A percentile compares a stretch with the other conserved stretches of the same genome.
These are phyloP conservation scores for Dipteronia dyeriana DNA, from an alignment of 345 rosid genomes.

Conservation along the genomic window DNA sequence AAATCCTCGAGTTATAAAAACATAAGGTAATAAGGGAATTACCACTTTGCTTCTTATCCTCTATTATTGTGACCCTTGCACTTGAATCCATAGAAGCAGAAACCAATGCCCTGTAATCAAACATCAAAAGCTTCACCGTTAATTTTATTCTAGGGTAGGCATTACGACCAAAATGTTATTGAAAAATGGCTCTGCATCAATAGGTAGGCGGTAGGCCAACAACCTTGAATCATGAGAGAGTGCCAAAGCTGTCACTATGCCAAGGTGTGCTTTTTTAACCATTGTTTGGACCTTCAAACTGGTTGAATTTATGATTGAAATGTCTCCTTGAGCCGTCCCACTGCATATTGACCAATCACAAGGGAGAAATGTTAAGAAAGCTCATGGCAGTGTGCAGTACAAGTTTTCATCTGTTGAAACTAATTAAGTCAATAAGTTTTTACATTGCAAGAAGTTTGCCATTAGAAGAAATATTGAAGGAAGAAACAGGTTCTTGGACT, in stretches of 20 bases:
- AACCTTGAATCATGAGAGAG: conserved; percentile 95
- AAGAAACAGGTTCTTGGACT: conserved; percentile 51
- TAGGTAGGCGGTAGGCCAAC: not conserved
- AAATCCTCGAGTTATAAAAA: not conserved
- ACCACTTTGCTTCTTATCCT: conserved; percentile 47
- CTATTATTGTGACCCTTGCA: conserved; percentile 69
- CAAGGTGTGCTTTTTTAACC: conserved; percentile 79
- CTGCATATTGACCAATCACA: conserved; percentile 44
- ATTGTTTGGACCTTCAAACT: conserved; percentile 43
- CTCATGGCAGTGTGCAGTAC: not conserved
- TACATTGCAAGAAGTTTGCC: conserved; percentile 86
- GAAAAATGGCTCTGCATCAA: not conserved
- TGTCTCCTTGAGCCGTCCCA: conserved; percentile 73
- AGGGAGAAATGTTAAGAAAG: not conserved
- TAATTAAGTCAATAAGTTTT: conserved; percentile 10
- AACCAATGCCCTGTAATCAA: conserved; percentile 62
- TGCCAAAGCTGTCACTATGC: conserved; percentile 74
- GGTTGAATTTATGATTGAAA: conserved; percentile 53
- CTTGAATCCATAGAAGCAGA: conserved; percentile 93
- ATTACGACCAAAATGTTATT: not conserved
- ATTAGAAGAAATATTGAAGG: conserved; percentile 80
- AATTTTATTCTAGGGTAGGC: conserved; percentile 1
- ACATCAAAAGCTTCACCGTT: conserved; percentile 16
- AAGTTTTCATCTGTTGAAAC: conserved; percentile 12
- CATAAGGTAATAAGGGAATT: conserved; percentile 17